Evolutionary conservation across 1,139 yeast genomes (phyloP).

Genomic region (Pichia sp.): DNA sequence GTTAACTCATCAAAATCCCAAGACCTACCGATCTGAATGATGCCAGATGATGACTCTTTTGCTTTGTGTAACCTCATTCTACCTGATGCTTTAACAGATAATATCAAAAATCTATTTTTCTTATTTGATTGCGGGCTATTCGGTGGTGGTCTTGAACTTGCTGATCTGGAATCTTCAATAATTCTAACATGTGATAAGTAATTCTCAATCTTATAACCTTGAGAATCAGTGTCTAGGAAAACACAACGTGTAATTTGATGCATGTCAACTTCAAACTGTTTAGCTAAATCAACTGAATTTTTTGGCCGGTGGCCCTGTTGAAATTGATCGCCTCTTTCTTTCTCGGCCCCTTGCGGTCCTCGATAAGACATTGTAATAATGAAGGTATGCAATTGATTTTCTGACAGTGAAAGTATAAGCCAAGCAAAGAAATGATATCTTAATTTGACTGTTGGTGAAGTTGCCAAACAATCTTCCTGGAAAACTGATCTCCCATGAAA

Average conservation of each 20-base stretch:
- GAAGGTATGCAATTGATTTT: not conserved
- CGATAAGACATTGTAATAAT: not conserved
- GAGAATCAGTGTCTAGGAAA: slow-evolving; percentile 20
- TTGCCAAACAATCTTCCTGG: too few species aligned
- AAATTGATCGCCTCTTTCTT: not conserved
- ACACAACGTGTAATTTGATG: slow-evolving; percentile 38
- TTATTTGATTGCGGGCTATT: slow-evolving; percentile 35
- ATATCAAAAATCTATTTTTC: slow-evolving; percentile 40
- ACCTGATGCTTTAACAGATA: slow-evolving; percentile 51
- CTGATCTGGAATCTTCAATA: slow-evolving; percentile 44
- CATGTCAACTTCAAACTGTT: slow-evolving; percentile 46
- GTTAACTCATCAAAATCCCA: slow-evolving; percentile 80
- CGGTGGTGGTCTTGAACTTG: slow-evolving; percentile 40
- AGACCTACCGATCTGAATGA: slow-evolving; percentile 86
- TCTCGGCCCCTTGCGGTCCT: not conserved
- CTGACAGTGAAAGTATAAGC: too few species aligned
- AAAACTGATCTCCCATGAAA: too few species aligned
- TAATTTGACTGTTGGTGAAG: too few species aligned
- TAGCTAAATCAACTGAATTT: slow-evolving; percentile 35
- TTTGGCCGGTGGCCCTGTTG: slow-evolving; percentile 14
- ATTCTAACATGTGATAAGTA: slow-evolving; percentile 58
- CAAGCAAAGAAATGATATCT: too few species aligned
- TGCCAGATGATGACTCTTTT: slow-evolving; percentile 64
- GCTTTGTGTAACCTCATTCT: slow-evolving; percentile 79
- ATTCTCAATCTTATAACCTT: slow-evolving; percentile 37